Evolutionary conservation across 2,329 filamentous ascomycete species (phyloP), one percentile per base, ranked within the genome.

Genomic region (Metarhizium robertsii): DNA sequence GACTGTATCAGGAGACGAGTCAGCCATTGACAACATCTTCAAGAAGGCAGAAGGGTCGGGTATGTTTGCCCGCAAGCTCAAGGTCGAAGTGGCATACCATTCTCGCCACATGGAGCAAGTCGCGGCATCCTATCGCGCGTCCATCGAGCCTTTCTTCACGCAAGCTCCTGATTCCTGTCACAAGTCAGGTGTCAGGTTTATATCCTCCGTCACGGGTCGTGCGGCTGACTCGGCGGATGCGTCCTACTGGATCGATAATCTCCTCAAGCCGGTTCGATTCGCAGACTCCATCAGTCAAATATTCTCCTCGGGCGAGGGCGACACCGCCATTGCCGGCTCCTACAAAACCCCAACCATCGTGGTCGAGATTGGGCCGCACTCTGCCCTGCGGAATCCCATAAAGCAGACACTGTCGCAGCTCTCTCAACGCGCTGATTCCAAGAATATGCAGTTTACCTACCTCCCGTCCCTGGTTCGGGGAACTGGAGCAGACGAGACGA

Each of bases 311-410:
- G 45, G 38, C 2, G 34, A 32, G 20, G 45, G 40, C 32, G 25
- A 3, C 25, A 55, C 50, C 18, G 30, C 50, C 1, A 16, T 11
- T 46, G 20, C 51, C 7, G 18, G n/a, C n/a, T 25, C 30, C 2
- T 5, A 36, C 10, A 38, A 18, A 5, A 29, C 29, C 52, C 61
- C 38, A 11, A 14, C 59, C 2, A 65, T 76, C 18, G 58, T 77
- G 16, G n/a, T 73, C 2, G 75, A 77, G 60, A 60, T 77, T 6
- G 74, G 75, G 0, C 74, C 75, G 0, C 74, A 77, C 60, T 68
- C 73, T 5, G 73, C 72, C 7, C 65, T 77, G 4, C 69, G 73
- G 52, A 73, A 73, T 0, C 73, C 74, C 2, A 66, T 76, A 52
- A 74, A 75, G 61, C 73, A 77, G 62, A 74, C 75, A 10, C 25